Evolutionary conservation across 1,284 basidiomycete genomes (phyloP).

Genomic region (Irpex rosettiformis): DNA sequence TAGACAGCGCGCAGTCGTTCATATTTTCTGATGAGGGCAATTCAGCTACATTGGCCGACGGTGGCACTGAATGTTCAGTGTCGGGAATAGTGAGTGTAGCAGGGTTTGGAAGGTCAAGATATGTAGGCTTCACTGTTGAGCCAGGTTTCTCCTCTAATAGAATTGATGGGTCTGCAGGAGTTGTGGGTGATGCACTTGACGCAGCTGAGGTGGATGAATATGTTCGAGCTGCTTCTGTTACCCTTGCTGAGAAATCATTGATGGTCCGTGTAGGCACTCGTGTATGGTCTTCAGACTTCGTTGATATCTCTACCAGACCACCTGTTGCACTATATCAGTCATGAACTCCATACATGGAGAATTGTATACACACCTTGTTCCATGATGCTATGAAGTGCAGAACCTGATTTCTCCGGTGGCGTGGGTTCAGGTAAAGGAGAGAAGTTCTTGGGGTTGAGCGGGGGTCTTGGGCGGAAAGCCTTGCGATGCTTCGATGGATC

Average conservation of each 20-base stretch:
- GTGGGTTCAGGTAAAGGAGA: slow-evolving; percentile 3
- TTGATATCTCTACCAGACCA: slow-evolving; percentile 58
- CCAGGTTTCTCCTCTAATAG: neutral
- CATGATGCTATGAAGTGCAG: slow-evolving; percentile 62
- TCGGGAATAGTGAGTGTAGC: slow-evolving; percentile 4
- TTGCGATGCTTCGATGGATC: neutral
- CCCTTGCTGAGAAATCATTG: slow-evolving; percentile 42
- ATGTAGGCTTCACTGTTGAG: slow-evolving; percentile 6
- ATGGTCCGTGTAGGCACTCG: slow-evolving; percentile 44
- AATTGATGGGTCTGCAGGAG: neutral
- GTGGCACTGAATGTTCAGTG: neutral
- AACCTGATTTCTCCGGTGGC: slow-evolving; percentile 22
- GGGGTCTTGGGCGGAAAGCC: neutral
- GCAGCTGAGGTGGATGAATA: slow-evolving; percentile 14
- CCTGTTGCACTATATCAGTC: slow-evolving; percentile 31
- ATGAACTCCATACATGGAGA: neutral
- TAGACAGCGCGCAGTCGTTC: slow-evolving; percentile 15
- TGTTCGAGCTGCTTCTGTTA: slow-evolving; percentile 23
- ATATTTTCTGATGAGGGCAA: slow-evolving; percentile 14
- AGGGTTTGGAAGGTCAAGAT: neutral
- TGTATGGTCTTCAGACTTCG: slow-evolving; percentile 38
- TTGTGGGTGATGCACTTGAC: slow-evolving; percentile 10
- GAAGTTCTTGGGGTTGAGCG: neutral
- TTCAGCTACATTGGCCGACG: neutral
- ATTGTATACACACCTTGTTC: slow-evolving; percentile 57